A percentile compares a stretch with the other conserved stretches of the same genome.
These are phyloP conservation scores for Rosa persica DNA, from an alignment of 306 rosid species.

Conservation along the genomic window DNA sequence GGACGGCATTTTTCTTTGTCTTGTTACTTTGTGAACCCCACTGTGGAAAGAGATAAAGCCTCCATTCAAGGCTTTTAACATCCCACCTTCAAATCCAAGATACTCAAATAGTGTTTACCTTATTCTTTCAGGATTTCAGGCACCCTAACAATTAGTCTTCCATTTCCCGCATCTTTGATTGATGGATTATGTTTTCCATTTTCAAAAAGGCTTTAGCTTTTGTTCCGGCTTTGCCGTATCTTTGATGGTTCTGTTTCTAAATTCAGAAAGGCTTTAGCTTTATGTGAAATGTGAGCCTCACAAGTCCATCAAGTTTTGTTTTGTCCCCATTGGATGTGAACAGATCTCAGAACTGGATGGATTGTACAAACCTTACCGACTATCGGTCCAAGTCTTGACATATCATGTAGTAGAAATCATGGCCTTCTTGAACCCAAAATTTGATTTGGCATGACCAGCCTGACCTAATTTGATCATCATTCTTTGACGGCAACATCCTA, in stretches of 20 bases:
- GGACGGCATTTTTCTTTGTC: neutral
- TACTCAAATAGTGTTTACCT: neutral
- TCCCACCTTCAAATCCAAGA: neutral
- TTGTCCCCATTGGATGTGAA: neutral
- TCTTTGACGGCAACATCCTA: neutral
- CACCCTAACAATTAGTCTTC: neutral
- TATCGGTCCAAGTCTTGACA: neutral
- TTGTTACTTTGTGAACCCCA: constrained; percentile 11
- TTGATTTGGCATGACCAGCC: neutral
- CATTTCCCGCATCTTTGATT: neutral
- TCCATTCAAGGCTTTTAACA: constrained; percentile 2
- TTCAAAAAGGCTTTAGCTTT: neutral
- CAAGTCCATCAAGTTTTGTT: neutral
- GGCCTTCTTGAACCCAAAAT: neutral
- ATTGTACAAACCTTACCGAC: neutral
- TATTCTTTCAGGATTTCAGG: neutral
- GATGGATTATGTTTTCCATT: no score
- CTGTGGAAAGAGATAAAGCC: constrained; percentile 11
- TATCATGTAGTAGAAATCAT: neutral
- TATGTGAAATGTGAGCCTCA: no score
- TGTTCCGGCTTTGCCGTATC: neutral
- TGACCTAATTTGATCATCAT: neutral
- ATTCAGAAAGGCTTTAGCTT: neutral
- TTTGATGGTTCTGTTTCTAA: neutral
- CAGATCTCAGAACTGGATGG: neutral